A percentile compares a stretch with the other conserved stretches of the same genome.
Conservation (phyloP, 2,329 filamentous ascomycete species). For the Pseudogymnoascus sp. region DNA sequence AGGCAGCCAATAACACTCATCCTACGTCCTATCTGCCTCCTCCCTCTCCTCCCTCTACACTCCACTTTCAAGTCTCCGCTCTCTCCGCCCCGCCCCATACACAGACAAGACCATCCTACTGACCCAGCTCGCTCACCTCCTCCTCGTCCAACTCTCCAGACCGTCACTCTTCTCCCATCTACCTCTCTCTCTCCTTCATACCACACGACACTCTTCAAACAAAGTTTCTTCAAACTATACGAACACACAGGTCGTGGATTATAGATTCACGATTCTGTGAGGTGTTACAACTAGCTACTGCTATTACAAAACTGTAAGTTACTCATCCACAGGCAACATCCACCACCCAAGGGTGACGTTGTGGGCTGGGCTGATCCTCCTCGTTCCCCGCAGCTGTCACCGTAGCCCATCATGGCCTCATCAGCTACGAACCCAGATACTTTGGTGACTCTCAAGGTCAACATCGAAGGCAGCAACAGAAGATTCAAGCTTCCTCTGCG, state of each 20-base stretch:
- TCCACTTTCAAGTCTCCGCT: neutral
- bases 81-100: neutral
- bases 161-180: constrained; percentile 13
- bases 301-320: neutral
- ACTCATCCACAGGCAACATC: neutral
- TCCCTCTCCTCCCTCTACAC: constrained; percentile 16
- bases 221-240: neutral
- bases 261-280: constrained; percentile 4
- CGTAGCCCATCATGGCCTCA: constrained; percentile 25
- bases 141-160: constrained; percentile 10
- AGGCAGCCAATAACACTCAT: neutral
- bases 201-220: neutral
- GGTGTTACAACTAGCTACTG: neutral
- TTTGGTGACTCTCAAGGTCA: constrained; percentile 71
- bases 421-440: constrained; percentile 49
- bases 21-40: constrained; percentile 11
- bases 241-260: constrained; percentile 7
- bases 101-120: neutral
- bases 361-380: neutral
- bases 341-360: neutral
- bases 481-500: constrained; percentile 85
- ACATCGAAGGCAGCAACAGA: constrained; percentile 65
- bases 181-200: constrained; percentile 18
- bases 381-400: constrained; percentile 1
- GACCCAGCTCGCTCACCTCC: constrained; percentile 9